Base-by-base conservation (phyloP, 2,329 filamentous ascomycete genomes). In the Scleromitrula shiraiana region DNA sequence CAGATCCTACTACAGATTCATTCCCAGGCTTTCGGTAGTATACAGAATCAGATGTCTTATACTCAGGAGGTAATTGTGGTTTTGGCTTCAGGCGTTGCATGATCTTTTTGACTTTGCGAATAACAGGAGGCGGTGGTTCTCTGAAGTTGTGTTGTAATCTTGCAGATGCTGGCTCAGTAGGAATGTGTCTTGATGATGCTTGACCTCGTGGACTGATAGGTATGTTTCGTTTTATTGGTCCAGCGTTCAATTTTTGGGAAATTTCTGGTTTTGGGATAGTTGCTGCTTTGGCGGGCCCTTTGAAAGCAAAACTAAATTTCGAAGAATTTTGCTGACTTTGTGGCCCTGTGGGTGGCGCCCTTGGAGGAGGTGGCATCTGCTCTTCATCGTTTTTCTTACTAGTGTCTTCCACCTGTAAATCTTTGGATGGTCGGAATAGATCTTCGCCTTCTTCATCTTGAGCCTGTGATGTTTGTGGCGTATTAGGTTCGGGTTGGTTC, bases 1-100 rank as follows among this genome's bases (percentile, higher is more conserved):
- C 91, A 36, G 91, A 95, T 14, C 91, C 91, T 17, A 97, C 85
- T 0, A 97, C 91, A 0, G 91, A 97, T 64, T 95, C 91, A 58
- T 97, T 95, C n/a, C 91, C 91, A 1, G 90, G 90, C 64, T 96
- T 97, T 54, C 91, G 78, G 68, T 85, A 95, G 67, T 94, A 97
- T 3, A 97, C 89, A 0, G 90, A 96, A 38, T 91, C 85, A 0
- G 90, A 95, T 5, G 75, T 71, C 9, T 81, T 79, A 58, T 91
- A 78, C 26, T 95, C 87, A 20, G 80, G 70, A 0, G 83, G 70
- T 1, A 97, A 69, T 5, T 73, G 77, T 2, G 88, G 88, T 44
- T 82, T 80, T 39, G 80, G 73, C 62, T 89, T 93, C 10, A 80
- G 69, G 24, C 84, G 79, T 63, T 76, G 86, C 65, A 85, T 75